A percentile compares a stretch with the other conserved stretches of the same genome.
These are phyloP conservation scores for Cinnamomum micranthum DNA, from an alignment of 164 flowering plant species.

Conservation along the genomic window DNA sequence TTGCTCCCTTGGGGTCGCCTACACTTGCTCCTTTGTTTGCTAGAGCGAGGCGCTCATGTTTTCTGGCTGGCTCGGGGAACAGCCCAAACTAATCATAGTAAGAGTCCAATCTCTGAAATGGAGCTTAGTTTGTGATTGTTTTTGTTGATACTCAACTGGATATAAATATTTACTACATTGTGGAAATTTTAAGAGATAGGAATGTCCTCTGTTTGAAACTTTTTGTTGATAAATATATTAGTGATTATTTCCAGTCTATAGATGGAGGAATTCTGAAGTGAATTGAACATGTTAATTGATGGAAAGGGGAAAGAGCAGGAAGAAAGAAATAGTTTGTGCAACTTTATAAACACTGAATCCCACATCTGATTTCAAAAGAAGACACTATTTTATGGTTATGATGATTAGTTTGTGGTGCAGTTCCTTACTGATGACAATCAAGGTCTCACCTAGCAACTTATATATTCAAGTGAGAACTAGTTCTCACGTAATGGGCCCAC, in stretches of 20 bases:
- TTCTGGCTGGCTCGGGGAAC: background rate
- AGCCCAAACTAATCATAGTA: background rate
- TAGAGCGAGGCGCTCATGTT: too few relatives aligned
- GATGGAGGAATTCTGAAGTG: background rate
- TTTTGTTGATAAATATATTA: background rate
- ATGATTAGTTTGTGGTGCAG: too few relatives aligned
- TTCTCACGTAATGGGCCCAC: too few relatives aligned
- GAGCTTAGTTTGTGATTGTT: background rate
- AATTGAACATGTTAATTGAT: background rate
- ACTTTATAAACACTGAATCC: too few relatives aligned
- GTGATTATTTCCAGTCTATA: background rate
- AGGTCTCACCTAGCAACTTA: too few relatives aligned
- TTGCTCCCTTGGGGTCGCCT: too few relatives aligned
- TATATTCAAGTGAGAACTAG: too few relatives aligned
- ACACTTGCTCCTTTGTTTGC: too few relatives aligned
- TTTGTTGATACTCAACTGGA: background rate
- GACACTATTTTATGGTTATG: too few relatives aligned
- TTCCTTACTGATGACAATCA: too few relatives aligned
- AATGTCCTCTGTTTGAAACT: background rate
- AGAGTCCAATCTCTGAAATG: slow-evolving; percentile 3
- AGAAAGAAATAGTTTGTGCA: background rate
- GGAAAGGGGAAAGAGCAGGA: background rate
- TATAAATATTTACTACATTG: background rate
- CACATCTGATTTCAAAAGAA: too few relatives aligned
- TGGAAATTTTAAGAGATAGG: background rate